phyloP scores from a whole-genome alignment of 495 filamentous ascomycete genomes.

The Talaromyces borbonicus region DNA sequence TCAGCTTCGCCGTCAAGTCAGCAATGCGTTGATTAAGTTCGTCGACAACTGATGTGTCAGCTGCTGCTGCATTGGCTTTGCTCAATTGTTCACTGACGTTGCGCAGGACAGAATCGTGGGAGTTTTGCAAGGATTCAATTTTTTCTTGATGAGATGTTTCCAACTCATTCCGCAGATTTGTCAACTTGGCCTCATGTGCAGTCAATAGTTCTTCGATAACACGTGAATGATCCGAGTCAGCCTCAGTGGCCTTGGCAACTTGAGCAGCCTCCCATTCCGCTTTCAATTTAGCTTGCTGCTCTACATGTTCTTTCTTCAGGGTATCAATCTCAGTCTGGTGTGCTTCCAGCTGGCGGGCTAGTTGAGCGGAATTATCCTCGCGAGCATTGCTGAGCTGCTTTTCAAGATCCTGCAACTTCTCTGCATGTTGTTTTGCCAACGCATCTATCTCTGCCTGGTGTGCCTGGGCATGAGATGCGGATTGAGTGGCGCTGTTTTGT shows the following conservation, averaged over 20 bases:
- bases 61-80: constrained; percentile 26
- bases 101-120: constrained; percentile 26
- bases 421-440: constrained; percentile 26
- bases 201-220: constrained; percentile 39
- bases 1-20: constrained; percentile 30
- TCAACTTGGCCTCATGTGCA: constrained; percentile 31
- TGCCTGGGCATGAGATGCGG: constrained; percentile 21
- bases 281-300: constrained; percentile 23
- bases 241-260: constrained; percentile 23
- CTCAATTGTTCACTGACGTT: constrained; percentile 24
- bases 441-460: constrained; percentile 26
- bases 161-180: constrained; percentile 25
- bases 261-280: constrained; percentile 25
- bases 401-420: constrained; percentile 21
- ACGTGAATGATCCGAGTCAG: constrained; percentile 33
- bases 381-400: constrained; percentile 24
- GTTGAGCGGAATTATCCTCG: constrained; percentile 23
- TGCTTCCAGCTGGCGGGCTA: constrained; percentile 22
- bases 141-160: constrained; percentile 28
- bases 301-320: constrained; percentile 26
- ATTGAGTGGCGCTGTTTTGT: constrained; percentile 22
- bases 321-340: constrained; percentile 25
- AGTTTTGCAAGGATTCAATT: constrained; percentile 28
- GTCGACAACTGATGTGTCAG: constrained; percentile 31
- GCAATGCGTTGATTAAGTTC: constrained; percentile 25